Evolutionary conservation across 345 rosid species (phyloP), one percentile per base, ranked within the genome.

Genomic region (Syzygium aromaticum): DNA sequence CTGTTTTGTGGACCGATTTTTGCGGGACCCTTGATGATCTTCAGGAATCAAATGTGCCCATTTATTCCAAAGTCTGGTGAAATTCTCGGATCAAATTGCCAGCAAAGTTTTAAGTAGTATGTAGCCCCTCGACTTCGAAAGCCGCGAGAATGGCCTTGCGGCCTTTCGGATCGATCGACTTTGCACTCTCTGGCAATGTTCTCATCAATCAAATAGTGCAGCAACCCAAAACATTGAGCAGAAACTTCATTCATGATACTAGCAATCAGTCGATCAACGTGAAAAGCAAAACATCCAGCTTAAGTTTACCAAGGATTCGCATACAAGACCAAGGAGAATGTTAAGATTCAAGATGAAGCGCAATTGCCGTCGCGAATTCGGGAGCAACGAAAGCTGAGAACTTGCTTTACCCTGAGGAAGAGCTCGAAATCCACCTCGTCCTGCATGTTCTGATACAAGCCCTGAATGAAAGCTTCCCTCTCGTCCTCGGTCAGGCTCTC

Each of bases 351-450:
- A 6, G 57, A 54, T 10, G 52, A 86, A 52, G 59, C 21, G 52
- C 77, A 10, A 33, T 67, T 56, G 53, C 17, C 0, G 13, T 61
- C 52, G 33, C 28, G 54, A 52, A 30, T 51, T 25, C 6, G n/a
- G 43, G 21, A 52, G 10, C 86, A 30, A 22, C 8, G 59, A 84
- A 33, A 33, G 33, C 49, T 19, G 51, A 52, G 54, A 9, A 85
- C n/a, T 22, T 82, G 63, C 90, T 54, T 54, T 43, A 97, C 99
- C 95, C 95, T 95, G 88, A 98, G 89, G 87, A 96, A 98, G 91
- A 94, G 95, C 95, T 98, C 99, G 86, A 98, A 98, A 92, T 96
- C 99, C 78, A 98, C 96, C 90, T 95, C 99, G 22, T 95, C 99
- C 30, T 90, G 92, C 51, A 92, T 89, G 84, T 92, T 93, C 40